Evolutionary conservation across 768 basidiomycete genomes (phyloP).

Genomic region (Paxillus ammoniavirescens): DNA sequence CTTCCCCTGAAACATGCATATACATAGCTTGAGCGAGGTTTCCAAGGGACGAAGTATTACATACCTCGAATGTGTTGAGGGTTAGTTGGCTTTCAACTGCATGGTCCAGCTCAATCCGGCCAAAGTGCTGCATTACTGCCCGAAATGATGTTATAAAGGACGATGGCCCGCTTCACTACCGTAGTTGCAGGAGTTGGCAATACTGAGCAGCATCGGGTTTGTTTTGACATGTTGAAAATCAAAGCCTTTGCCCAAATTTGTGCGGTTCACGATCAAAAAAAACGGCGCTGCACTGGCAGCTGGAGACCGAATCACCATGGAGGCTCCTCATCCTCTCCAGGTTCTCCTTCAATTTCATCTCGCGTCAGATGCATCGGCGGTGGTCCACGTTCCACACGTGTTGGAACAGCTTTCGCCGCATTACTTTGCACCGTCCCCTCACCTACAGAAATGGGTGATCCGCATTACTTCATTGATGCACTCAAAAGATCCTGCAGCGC

Average conservation of each 20-base stretch:
- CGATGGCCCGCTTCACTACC: not conserved
- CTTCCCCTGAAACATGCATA: constrained; percentile 55
- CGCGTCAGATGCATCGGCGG: constrained; percentile 62
- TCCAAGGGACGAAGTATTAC: not conserved
- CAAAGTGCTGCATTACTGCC: constrained; percentile 24
- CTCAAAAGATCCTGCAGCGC: constrained; percentile 71
- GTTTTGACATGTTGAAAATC: constrained; percentile 33
- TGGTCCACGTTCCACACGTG: constrained; percentile 57
- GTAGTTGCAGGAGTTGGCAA: no score
- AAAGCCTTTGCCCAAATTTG: constrained; percentile 10
- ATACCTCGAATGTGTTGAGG: constrained; percentile 56
- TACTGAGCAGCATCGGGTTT: constrained; percentile 3
- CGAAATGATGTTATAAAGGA: not conserved
- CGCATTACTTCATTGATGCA: constrained; percentile 72
- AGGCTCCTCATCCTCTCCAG: constrained; percentile 53
- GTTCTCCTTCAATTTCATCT: constrained; percentile 68
- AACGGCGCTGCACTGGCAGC: no score
- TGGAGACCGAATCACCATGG: constrained; percentile 32
- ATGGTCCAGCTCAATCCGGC: constrained; percentile 43
- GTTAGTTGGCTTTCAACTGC: constrained; percentile 52
- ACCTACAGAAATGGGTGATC: constrained; percentile 73
- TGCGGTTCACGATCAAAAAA: not conserved
- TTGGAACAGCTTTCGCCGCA: constrained; percentile 53
- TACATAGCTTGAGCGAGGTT: constrained; percentile 5
- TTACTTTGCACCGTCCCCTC: constrained; percentile 57